Evolutionary conservation across 1,139 yeast genomes (phyloP), one percentile per base, ranked within the genome.

Genomic region (Pichia terricola): DNA sequence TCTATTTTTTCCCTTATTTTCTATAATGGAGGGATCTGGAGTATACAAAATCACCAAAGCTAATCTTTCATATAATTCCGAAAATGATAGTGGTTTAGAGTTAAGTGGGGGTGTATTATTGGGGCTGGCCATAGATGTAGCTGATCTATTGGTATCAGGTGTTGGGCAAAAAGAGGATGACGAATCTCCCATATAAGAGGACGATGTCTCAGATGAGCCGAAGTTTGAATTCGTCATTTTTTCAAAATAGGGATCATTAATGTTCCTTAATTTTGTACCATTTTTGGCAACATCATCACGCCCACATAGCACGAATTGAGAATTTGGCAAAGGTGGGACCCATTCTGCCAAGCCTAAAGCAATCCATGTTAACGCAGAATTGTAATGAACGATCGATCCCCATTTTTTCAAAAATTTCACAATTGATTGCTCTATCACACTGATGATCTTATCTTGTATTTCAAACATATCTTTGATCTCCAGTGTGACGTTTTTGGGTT

Each of bases 261-360:
- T 53, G 45, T 73, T 66, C 47, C 73, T 69, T 34, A 62, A 49
- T 42, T 60, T 60, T 1, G 63, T 59, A 30, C 65, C 64, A 45
- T 60, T 60, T 44, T 58, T 60, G 11, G 64, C 61, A 42, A 59
- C 50, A 44, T 60, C 61, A 46, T 61, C 68, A 43, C 64, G 56
- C 4, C 71, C 71, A 53, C 68, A 59, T 7, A 67, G 49, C 3
- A 67, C 69, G 51, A 59, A 64, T 42, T 61, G 62, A 2, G 69
- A 63, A 40, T 58, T 54, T 4, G 44, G 42, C 22, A 69, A 55
- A 1, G 87, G 85, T 6, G 95, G 94, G 34, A 82, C 73, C 95
- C 95, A 87, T 61, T 87, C 95, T 2, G 95, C 94, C 43, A 89
- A 66, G 8, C 88, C 88, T 39, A 86, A 66, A 0, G 95, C 96